Evolutionary conservation across 179 eudicot species (phyloP).

Genomic region (Spinacia oleracea): DNA sequence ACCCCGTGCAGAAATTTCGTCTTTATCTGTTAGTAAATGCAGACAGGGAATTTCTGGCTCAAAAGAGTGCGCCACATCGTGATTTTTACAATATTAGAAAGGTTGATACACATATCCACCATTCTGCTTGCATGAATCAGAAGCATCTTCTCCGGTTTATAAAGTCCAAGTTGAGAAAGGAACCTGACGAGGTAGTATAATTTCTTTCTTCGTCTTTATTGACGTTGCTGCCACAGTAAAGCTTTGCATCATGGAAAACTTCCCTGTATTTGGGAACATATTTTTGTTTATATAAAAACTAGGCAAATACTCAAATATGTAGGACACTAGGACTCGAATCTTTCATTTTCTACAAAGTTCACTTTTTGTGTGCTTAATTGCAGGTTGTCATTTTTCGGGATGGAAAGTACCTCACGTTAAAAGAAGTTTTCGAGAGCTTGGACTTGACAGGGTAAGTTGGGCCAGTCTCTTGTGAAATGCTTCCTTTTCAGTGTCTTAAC

Average conservation of each 20-base stretch:
- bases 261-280: not conserved
- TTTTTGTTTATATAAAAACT: too few species aligned
- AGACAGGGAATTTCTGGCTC: slow-evolving; percentile 78
- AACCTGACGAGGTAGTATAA: slow-evolving; percentile 73
- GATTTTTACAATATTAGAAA: slow-evolving; percentile 84
- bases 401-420: slow-evolving; percentile 72
- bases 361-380: slow-evolving; percentile 22
- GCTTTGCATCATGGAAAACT: not conserved
- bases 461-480: slow-evolving; percentile 11
- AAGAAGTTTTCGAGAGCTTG: slow-evolving; percentile 87
- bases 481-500: slow-evolving; percentile 2
- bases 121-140: slow-evolving; percentile 93
- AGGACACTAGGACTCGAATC: not conserved
- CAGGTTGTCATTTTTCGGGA: slow-evolving; percentile 90
- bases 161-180: slow-evolving; percentile 70
- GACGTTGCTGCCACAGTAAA: not conserved
- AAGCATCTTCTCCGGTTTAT: slow-evolving; percentile 83
- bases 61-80: slow-evolving; percentile 83
- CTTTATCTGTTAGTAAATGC: slow-evolving; percentile 86
- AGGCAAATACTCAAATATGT: not conserved
- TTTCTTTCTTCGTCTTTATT: not conserved
- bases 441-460: slow-evolving; percentile 68
- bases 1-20: slow-evolving; percentile 73
- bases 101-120: slow-evolving; percentile 90
- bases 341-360: not conserved